Evolutionary conservation across 116 monocot species (phyloP).

Genomic region (Zostera marina): DNA sequence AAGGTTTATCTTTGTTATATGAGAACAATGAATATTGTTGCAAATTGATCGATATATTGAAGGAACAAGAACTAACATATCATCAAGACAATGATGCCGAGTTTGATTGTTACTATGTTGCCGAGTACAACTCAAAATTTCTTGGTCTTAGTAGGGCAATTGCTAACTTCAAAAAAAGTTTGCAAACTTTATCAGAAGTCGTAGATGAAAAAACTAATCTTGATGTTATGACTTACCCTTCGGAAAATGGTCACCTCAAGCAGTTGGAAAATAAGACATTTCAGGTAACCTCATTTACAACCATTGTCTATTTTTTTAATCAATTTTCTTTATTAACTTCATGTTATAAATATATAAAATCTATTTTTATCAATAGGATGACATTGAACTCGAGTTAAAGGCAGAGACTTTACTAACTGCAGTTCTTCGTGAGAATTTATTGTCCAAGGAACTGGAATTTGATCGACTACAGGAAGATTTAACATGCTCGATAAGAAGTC

Average conservation of each 20-base stretch:
- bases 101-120: conserved; percentile 17
- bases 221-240: conserved; percentile 8
- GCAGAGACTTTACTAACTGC: conserved; percentile 52
- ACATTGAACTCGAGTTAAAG: conserved; percentile 50
- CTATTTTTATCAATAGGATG: conserved; percentile 22
- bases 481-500: conserved; percentile 42
- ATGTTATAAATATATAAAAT: no score
- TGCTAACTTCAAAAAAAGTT: conserved; percentile 38
- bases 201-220: conserved; percentile 31
- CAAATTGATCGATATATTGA: conserved; percentile 25
- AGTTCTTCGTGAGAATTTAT: conserved; percentile 48
- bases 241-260: conserved; percentile 11
- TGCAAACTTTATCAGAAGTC: conserved; percentile 19
- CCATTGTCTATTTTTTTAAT: not conserved
- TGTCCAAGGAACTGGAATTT: conserved; percentile 50
- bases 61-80: conserved; percentile 15
- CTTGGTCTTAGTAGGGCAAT: conserved; percentile 42
- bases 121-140: conserved; percentile 36
- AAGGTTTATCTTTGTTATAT: conserved; percentile 40
- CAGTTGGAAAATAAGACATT: not conserved
- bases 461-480: conserved; percentile 47
- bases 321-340: no score
- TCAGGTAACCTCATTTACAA: no score
- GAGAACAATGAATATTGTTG: conserved; percentile 33
- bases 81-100: not conserved